Evolutionary conservation across 2,329 filamentous ascomycete species (phyloP), one percentile per base, ranked within the genome.

Genomic region (Fusarium luffae): DNA sequence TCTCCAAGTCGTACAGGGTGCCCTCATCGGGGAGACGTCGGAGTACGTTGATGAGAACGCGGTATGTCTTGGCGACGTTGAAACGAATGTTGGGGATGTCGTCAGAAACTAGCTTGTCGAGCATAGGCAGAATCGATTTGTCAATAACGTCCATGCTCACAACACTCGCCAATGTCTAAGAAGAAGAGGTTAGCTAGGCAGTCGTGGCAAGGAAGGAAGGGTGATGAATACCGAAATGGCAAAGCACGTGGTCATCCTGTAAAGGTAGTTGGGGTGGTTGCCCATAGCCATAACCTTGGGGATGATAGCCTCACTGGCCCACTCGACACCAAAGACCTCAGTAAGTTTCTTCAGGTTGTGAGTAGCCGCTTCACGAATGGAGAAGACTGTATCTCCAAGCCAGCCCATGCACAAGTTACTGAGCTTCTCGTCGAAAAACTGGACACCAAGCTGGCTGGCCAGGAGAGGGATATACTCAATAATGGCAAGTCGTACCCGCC

Each of bases 171-270:
- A 99, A 90, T 25, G 95, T 99, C 96, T 99, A 50, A 50, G 3
- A 40, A 43, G 63, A 41, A 21, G 21, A 70, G 21, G 48, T 68
- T 72, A 82, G 75, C 69, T 40, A 69, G 48, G 43, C n/a, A 23
- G 41, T 8, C 25, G 21, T 34, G 18, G 18, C 3, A 23, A 19
- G n/a, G 44, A 49, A 28, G 40, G n/a, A 19, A 13, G 9, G 11
- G 7, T 4, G 12, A 27, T 56, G 88, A 93, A 85, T 87, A 99
- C 96, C 75, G 94, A 95, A 73, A 99, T 97, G 68, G 96, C 96
- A 80, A 99, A 99, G 84, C 95, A 98, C n/a, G 96, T 99, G 12
- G 96, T 99, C 96, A 99, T 99, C 79, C 96, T 89, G 87, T 99
- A 99, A 55, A 99, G 91, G 80, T 99, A 99, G 84, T 99, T 99